Evolutionary conservation across 257 asterid species (phyloP).

Genomic region (Nemophila menziesii): DNA sequence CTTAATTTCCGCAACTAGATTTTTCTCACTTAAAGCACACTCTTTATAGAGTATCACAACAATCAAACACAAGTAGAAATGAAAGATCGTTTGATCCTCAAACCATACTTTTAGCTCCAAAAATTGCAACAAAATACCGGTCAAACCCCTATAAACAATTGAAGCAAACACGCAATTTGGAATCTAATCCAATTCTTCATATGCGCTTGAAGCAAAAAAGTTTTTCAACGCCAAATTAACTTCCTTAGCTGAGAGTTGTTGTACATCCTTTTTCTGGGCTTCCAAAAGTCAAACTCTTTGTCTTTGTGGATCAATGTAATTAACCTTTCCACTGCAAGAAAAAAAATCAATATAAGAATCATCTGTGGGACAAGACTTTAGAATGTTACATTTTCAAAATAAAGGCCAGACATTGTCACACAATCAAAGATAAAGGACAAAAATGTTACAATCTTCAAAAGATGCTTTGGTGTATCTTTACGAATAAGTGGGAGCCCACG

Average conservation of each 20-base stretch:
- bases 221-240: constrained; percentile 37
- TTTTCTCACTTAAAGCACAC: constrained; percentile 32
- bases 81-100: constrained; percentile 72
- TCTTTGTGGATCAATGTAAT: constrained; percentile 28
- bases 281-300: constrained; percentile 47
- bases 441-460: constrained; percentile 79
- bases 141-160: constrained; percentile 61
- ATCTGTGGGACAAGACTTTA: no score
- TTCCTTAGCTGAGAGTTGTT: constrained; percentile 42
- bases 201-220: constrained; percentile 46
- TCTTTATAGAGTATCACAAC: constrained; percentile 63
- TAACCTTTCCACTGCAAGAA: no score
- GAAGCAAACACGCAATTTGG: constrained; percentile 82
- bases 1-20: constrained; percentile 49
- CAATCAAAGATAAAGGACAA: no score
- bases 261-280: constrained; percentile 36
- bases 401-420: no score
- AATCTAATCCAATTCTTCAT: constrained; percentile 16
- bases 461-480: constrained; percentile 94
- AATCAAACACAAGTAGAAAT: constrained; percentile 62
- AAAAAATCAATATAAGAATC: no score
- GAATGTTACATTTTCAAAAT: no score
- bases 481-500: constrained; percentile 96
- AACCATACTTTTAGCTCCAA: constrained; percentile 84
- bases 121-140: constrained; percentile 62